Base-by-base conservation (phyloP, 306 rosid species). In the Medicago ruthenica region DNA sequence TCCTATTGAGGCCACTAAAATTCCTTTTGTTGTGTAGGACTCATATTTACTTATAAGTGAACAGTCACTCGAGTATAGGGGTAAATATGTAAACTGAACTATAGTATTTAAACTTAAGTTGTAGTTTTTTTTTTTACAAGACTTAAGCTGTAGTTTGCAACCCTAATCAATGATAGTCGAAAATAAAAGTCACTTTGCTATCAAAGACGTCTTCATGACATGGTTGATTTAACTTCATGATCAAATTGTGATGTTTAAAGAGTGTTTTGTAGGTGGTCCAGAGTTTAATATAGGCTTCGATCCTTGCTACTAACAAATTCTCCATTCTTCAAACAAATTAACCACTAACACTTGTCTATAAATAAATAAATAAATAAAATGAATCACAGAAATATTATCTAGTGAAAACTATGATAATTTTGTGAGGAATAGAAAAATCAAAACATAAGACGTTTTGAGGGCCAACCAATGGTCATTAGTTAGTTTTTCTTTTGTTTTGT, bases 401-500 rank as follows among this genome's bases (percentile, higher is more conserved):
- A 40, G 67, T 71, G 81, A 58, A 76, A 80, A 53, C 21, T 62
- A 64, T 59, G 64, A 71, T 63, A 64, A 74, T 68, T 60, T 48
- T 81, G 48, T 57, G 21, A 34, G 21, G 41, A 24, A 39, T 8
- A 20, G 36, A 18, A 70, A 75, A 75, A 51, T 2, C n/a, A 73
- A 27, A n/a, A 39, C 20, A 59, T 17, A 58, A 74, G 63, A 53
- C 13, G 58, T 42, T 41, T 51, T 37, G 7, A 50, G 78, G 82
- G 76, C 76, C 80, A 50, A 79, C 40, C n/a, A 55, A 9, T 45
- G 73, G 48, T 41, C 8, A 58, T 50, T 20, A 34, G 59, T 14
- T 70, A 60, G 70, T 44, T 58, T 37, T 54, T 67, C 14, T 62
- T 78, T 53, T 78, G 71, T 80, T 86, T 39, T 59, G 54, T 63